Conservation (phyloP, 2,329 filamentous ascomycete genomes). For the Colletotrichum lupini region DNA sequence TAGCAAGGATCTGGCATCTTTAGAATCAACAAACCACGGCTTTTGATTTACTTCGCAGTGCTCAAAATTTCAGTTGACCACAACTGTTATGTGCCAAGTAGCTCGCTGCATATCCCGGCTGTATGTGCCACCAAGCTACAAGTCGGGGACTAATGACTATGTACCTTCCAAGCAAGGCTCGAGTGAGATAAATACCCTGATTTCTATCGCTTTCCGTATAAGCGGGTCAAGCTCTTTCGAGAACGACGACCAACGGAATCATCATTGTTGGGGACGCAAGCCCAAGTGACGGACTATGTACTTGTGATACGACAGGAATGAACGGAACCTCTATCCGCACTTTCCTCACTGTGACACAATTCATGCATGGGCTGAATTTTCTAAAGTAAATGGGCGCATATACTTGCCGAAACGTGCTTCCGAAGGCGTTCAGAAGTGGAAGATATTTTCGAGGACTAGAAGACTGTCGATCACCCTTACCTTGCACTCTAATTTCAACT, state of each 20-base stretch:
- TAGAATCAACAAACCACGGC: neutral
- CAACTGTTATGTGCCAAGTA: too few relatives aligned
- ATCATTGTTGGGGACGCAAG: neutral
- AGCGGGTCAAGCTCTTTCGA: too few relatives aligned
- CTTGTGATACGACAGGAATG: neutral
- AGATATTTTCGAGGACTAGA: neutral
- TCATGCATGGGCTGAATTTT: neutral
- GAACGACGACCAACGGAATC: too few relatives aligned
- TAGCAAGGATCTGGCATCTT: neutral
- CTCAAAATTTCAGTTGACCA: too few relatives aligned
- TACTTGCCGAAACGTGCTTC: neutral
- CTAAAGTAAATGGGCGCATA: neutral
- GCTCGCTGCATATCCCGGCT: too few relatives aligned
- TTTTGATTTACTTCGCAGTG: too few relatives aligned
- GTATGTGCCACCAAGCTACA: too few relatives aligned
- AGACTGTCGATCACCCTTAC: neutral
- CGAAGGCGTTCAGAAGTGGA: neutral
- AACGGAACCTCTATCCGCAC: neutral
- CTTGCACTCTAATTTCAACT: neutral
- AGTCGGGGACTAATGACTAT: too few relatives aligned
- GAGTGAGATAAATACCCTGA: too few relatives aligned
- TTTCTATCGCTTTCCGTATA: too few relatives aligned
- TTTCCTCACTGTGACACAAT: neutral
- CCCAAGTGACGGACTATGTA: neutral
- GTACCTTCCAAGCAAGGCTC: too few relatives aligned